Base-by-base conservation (phyloP, 768 basidiomycete species). In the Chalciporus sphaerocephalus region DNA sequence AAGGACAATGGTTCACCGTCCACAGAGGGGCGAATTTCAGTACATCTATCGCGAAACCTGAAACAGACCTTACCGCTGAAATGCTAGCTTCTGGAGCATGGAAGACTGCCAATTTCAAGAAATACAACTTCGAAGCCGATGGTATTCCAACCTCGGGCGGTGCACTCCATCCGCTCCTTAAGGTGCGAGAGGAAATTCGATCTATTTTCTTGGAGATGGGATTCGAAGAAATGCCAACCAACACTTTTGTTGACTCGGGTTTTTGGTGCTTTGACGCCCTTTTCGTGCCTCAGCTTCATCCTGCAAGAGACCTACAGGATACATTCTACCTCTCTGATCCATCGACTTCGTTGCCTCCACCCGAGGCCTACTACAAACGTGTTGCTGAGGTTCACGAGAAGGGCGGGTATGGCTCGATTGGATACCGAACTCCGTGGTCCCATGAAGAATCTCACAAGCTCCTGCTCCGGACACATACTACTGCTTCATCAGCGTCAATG, bases 181-280 rank as follows among this genome's bases (percentile, higher is more conserved):
- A 98, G 73, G 96, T 99, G 20, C 78, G 96, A 45, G 96, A 98
- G 69, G 96, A 99, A 66, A 91, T 99, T 61, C 79, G 94, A 42
- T 87, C 87, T 64, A 97, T 98, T 60, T 99, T 99, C 77, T 77
- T 99, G 56, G 96, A 99, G 66, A 98, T 98, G 94, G 96, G 96
- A 9, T 99, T 98, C 69, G 85, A 92, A 38, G 96, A 99, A 69
- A 99, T 99, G 96, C 92, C 94, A 12, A 98, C 96, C 8, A 82
- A 83, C 40, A 83, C 85, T 44, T 99, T 92, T 64, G 93, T 99
- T 45, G 96, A 99, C 69, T 95, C 92, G 17, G 89, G 88, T 27
- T 99, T 98, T 78, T 99, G 96, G 96, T 96, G 93, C 65, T 98
- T 99, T 69, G 96, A 99, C 66, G 83, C 94, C 2, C 76, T 99